phyloP scores from a whole-genome alignment of 768 basidiomycete genomes.

The Calocybe cyanea region DNA sequence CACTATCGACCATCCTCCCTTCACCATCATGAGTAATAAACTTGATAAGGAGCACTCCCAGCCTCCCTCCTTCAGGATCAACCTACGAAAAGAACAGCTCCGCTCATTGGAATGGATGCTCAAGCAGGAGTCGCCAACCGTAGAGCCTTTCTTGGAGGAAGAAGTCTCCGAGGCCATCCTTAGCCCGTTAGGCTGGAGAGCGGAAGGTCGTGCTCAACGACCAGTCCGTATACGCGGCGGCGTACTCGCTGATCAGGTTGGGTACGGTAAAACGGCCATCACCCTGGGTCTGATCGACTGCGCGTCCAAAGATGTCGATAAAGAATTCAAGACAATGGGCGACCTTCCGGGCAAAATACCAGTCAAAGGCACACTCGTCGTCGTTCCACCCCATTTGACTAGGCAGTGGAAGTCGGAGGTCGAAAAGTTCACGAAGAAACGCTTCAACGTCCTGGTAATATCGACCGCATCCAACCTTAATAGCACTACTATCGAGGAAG shows the following conservation, averaged over 20 bases:
- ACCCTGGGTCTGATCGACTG: conserved; percentile 87
- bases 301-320: conserved; percentile 47
- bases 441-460: conserved; percentile 63
- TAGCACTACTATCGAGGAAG: conserved; percentile 61
- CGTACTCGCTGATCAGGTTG: conserved; percentile 93
- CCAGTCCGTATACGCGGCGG: conserved; percentile 78
- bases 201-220: conserved; percentile 86
- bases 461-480: conserved; percentile 71
- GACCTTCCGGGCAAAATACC: conserved; percentile 61
- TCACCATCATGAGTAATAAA: conserved; percentile 74
- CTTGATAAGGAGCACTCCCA: conserved; percentile 65
- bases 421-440: conserved; percentile 68
- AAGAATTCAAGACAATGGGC: conserved; percentile 53
- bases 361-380: conserved; percentile 75
- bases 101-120: conserved; percentile 95
- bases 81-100: conserved; percentile 79
- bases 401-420: conserved; percentile 90
- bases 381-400: conserved; percentile 88
- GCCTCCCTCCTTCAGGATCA: conserved; percentile 73
- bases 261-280: conserved; percentile 96
- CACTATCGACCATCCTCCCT: conserved; percentile 55
- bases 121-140: conserved; percentile 60
- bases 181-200: conserved; percentile 86
- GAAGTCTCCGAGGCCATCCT: conserved; percentile 91
- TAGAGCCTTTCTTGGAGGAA: conserved; percentile 82